Evolutionary conservation across 192 early-diverging fungal genomes (phyloP).

Genomic region (Entophlyctis luteolus): DNA sequence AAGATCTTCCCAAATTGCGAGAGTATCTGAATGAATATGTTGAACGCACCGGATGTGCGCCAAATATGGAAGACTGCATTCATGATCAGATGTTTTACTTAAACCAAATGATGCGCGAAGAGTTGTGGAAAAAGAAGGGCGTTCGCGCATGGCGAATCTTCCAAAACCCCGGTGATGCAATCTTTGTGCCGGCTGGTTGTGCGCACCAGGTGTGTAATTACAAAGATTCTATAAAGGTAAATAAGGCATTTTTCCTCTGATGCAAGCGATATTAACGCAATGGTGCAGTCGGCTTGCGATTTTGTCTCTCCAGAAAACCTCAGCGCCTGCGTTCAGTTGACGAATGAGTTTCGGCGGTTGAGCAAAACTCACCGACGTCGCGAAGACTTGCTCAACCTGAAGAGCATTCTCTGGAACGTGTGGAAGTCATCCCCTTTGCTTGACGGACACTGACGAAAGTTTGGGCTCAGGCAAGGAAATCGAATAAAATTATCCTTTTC

Average conservation of each 20-base stretch:
- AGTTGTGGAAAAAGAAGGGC: conserved; percentile 38
- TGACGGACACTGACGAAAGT: neutral
- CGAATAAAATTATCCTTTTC: too few species aligned
- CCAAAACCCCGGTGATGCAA: conserved; percentile 69
- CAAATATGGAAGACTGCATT: conserved; percentile 48
- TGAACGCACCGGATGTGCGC: neutral
- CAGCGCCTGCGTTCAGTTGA: conserved; percentile 9
- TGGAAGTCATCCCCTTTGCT: conserved; percentile 17
- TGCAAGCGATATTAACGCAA: neutral
- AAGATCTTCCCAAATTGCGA: conserved; percentile 34
- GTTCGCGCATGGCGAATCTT: conserved; percentile 53
- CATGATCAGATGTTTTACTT: conserved; percentile 69
- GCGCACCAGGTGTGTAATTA: conserved; percentile 23
- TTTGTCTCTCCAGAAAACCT: conserved; percentile 29
- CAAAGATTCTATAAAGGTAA: conserved; percentile 19
- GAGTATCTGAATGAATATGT: neutral
- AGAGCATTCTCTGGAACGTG: conserved; percentile 13
- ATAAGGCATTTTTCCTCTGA: neutral
- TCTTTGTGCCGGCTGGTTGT: conserved; percentile 73
- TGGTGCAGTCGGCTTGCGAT: conserved; percentile 22
- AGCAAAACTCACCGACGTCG: conserved; percentile 15
- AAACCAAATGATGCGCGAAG: conserved; percentile 34
- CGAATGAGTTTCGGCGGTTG: conserved; percentile 16
- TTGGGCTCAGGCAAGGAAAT: too few species aligned
- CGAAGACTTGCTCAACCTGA: conserved; percentile 24